These are phyloP conservation scores for Penicillium sp. DNA, from an alignment of 2,329 filamentous ascomycete genomes.

Conservation along the genomic window DNA sequence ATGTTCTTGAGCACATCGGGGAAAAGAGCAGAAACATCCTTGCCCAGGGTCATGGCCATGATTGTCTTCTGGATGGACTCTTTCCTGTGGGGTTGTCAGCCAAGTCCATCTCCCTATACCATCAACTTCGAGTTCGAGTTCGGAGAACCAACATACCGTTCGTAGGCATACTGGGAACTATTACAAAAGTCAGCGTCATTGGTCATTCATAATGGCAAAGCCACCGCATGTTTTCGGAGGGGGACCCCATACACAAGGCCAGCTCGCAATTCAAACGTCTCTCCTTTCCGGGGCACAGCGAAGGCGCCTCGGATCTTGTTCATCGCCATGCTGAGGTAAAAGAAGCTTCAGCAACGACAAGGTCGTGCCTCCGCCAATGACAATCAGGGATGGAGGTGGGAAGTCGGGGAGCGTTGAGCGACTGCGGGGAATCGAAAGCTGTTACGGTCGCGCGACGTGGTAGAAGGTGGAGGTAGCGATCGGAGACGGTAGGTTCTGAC, in stretches of 20 bases:
- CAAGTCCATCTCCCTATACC: conserved; percentile 5
- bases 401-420: conserved; percentile 17
- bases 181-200: conserved; percentile 36
- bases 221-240: conserved; percentile 13
- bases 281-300: conserved; percentile 88
- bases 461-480: conserved; percentile 8
- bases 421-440: conserved; percentile 37
- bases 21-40: conserved; percentile 95
- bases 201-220: conserved; percentile 3
- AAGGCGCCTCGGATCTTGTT: conserved; percentile 95
- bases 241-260: conserved; percentile 66
- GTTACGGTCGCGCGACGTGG: conserved; percentile 29
- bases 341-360: conserved; percentile 37
- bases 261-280: conserved; percentile 95
- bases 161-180: conserved; percentile 97
- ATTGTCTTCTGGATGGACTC: conserved; percentile 99
- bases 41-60: conserved; percentile 99
- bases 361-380: conserved; percentile 35
- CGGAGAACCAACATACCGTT: conserved; percentile 57
- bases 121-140: neutral
- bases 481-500: conserved; percentile 7
- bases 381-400: conserved; percentile 14
- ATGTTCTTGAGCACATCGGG: conserved; percentile 99
- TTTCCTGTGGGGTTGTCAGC: conserved; percentile 59
- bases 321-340: conserved; percentile 69